phyloP scores from a whole-genome alignment of 2,329 filamentous ascomycete species.

The Samsoniella hepiali region DNA sequence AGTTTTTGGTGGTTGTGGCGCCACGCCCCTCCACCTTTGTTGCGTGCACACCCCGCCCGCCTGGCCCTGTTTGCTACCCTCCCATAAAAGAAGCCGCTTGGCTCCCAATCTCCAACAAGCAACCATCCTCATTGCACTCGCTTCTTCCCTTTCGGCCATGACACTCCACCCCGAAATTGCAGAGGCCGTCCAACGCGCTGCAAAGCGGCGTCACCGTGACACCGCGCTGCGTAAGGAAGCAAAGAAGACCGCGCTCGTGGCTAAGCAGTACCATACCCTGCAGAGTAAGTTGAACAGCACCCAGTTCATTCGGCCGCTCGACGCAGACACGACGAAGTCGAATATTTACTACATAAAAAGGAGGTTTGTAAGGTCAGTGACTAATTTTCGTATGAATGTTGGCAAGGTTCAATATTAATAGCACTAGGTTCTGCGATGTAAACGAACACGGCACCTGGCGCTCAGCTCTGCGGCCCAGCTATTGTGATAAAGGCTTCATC shows the following conservation, averaged over 20 bases:
- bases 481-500: constrained; percentile 26
- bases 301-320: constrained; percentile 13
- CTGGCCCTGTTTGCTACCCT: background rate
- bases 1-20: background rate
- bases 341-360: constrained; percentile 26
- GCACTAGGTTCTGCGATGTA: constrained; percentile 13
- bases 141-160: background rate
- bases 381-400: background rate
- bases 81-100: background rate
- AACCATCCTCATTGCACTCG: background rate
- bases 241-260: background rate
- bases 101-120: background rate
- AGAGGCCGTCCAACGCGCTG: background rate
- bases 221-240: background rate
- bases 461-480: constrained; percentile 13
- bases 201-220: background rate
- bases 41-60: background rate
- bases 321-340: constrained; percentile 23
- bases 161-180: background rate
- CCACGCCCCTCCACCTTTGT: background rate
- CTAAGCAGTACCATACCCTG: background rate
- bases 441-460: constrained; percentile 19
- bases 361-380: constrained; percentile 23
- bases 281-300: background rate
- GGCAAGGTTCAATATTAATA: background rate